Evolutionary conservation across 768 basidiomycete genomes (phyloP).

Genomic region (Tylopilus rubrobrunneus): DNA sequence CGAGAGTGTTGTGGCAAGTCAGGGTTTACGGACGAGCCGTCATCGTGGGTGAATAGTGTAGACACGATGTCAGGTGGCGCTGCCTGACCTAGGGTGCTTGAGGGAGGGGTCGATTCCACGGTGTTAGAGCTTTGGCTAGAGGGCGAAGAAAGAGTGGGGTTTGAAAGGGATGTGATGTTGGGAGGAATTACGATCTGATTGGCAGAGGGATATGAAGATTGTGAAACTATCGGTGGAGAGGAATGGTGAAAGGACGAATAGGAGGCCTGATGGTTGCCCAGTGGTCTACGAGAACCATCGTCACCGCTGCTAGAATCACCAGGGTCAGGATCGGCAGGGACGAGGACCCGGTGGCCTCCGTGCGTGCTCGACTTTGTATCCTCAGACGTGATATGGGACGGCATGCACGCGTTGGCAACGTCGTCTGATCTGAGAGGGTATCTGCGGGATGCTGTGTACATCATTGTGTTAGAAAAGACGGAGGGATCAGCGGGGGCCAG

Average conservation of each 20-base stretch:
- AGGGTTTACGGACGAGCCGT: constrained; percentile 28
- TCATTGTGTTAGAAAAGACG: too few relatives aligned
- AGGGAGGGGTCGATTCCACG: constrained; percentile 68
- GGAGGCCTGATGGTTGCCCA: constrained; percentile 21
- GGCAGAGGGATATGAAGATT: constrained; percentile 17
- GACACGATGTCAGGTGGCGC: constrained; percentile 40
- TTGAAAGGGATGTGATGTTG: constrained; percentile 38
- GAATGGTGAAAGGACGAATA: constrained; percentile 24
- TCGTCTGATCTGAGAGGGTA: constrained; percentile 21
- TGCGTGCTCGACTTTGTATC: constrained; percentile 41
- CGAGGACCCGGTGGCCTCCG: constrained; percentile 41
- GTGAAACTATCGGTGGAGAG: constrained; percentile 22
- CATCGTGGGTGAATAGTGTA: constrained; percentile 35
- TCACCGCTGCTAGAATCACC: constrained; percentile 41
- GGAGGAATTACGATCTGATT: constrained; percentile 34
- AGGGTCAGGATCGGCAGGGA: constrained; percentile 60
- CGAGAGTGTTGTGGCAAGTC: constrained; percentile 29
- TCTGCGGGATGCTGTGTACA: background rate
- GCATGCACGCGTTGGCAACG: constrained; percentile 30
- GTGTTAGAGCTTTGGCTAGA: constrained; percentile 61
- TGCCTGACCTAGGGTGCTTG: constrained; percentile 56
- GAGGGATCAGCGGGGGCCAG: too few relatives aligned
- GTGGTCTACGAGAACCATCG: constrained; percentile 28
- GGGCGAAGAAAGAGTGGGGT: constrained; percentile 65
- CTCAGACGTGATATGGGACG: constrained; percentile 53